Base-by-base conservation (phyloP, 2,329 filamentous ascomycete genomes). In the Aspergillus phoenicis region DNA sequence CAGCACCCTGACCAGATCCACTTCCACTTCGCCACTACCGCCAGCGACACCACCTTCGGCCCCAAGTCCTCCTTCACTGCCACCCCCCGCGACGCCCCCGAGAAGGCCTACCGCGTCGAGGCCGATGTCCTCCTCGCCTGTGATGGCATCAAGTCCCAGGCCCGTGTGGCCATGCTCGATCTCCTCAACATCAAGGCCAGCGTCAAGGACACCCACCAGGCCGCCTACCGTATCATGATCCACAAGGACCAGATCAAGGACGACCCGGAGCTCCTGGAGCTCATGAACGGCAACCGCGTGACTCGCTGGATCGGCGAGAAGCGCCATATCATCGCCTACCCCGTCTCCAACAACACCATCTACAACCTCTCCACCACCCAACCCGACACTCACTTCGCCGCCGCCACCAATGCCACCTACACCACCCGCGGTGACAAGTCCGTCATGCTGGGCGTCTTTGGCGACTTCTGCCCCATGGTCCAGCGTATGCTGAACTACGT, bases 301-400 rank as follows among this genome's bases (percentile, higher is more conserved):
- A 84, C 83, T 1, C 81, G 87, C 41, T 90, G 86, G 84, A 87
- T 89, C 54, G 87, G 87, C n/a, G 83, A 84, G 60, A 84, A 85
- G 69, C 81, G 85, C 4, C 88, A 90, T 65, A 86, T 89, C 63
- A 89, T 90, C 69, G 87, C 86, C 1, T 90, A 90, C 68, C 83
- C 87, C 0, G 82, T 90, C 30, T 82, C 84, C 58, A 81, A 82
- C 64, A 86, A 89, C 68, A 81, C 82, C 15, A 84, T 89, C 60
- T 89, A 89, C 78, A 90, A 90, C 74, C 75, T 90, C 43, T 86
- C 84, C 11, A 87, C 87, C 2, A 80, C 83, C 0, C 87, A 89
- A 62, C 85, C 86, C 0, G 85, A 88, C 61, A 78, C 75, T 30
- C 84, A 88, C 68, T 87, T 87, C 64, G 83, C 85, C 1, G 80